These are phyloP conservation scores for Starmerella riodocensis DNA, from an alignment of 805 yeast genomes.

Conservation along the genomic window DNA sequence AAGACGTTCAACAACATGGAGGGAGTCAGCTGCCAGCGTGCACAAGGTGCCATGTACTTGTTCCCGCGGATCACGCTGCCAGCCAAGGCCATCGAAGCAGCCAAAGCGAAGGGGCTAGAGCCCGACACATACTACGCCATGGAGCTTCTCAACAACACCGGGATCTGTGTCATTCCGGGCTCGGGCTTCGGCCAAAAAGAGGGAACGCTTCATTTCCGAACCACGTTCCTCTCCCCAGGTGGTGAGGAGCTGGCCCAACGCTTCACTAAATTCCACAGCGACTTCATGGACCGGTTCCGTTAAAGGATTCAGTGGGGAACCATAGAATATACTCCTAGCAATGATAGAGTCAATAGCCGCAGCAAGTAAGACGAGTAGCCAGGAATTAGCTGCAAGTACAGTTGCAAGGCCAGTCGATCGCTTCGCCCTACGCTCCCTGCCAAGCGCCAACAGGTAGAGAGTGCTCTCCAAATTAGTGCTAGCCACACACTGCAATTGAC, in stretches of 20 bases:
- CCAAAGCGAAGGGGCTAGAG: constrained; percentile 39
- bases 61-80: constrained; percentile 70
- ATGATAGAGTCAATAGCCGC: too few species aligned
- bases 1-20: constrained; percentile 64
- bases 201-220: constrained; percentile 85
- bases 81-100: constrained; percentile 47
- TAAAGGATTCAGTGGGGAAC: constrained; percentile 13
- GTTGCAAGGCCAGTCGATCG: too few species aligned
- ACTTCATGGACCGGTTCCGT: constrained; percentile 46
- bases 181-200: constrained; percentile 89
- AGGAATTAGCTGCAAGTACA: too few species aligned
- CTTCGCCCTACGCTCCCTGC: too few species aligned
- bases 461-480: too few species aligned
- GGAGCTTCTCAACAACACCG: constrained; percentile 70
- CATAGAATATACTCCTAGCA: too few species aligned
- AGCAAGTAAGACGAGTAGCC: too few species aligned
- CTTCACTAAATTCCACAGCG: constrained; percentile 68
- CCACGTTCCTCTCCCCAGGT: constrained; percentile 84
- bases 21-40: constrained; percentile 73
- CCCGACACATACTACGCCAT: constrained; percentile 87
- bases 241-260: constrained; percentile 75
- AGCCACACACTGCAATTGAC: too few species aligned
- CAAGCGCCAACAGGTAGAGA: too few species aligned
- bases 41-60: constrained; percentile 96
- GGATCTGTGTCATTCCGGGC: constrained; percentile 96